These are phyloP conservation scores for Fraxinus angustifolia DNA, from an alignment of 305 asterid genomes.

Conservation along the genomic window DNA sequence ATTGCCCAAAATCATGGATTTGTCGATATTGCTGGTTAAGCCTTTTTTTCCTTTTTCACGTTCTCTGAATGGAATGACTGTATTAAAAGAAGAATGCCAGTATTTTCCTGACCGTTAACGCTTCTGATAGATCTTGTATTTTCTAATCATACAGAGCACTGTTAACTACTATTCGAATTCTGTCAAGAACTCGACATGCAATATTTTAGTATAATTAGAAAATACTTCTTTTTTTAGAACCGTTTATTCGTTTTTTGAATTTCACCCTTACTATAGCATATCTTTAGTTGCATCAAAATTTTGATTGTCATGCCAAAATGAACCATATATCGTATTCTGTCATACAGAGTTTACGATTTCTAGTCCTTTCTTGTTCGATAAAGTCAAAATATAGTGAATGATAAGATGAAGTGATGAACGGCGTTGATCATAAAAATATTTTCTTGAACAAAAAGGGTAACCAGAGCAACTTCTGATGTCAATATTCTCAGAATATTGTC, in stretches of 20 bases:
- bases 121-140: neutral
- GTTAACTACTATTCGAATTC: neutral
- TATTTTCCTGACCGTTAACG: neutral
- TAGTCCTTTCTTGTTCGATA: neutral
- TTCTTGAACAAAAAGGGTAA: neutral
- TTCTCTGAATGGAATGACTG: neutral
- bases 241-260: neutral
- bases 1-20: neutral
- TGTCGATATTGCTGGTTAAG: slow-evolving; percentile 1
- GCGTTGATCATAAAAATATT: neutral
- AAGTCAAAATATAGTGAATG: neutral
- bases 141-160: neutral
- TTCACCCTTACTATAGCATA: neutral
- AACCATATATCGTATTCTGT: neutral
- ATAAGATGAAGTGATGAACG: neutral
- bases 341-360: neutral
- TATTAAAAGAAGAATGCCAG: neutral
- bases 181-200: neutral
- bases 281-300: neutral
- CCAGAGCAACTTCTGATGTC: neutral
- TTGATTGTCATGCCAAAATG: neutral
- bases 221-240: neutral
- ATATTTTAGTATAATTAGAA: neutral
- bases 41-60: neutral
- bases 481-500: neutral